These are phyloP conservation scores for Venturia aucupariae DNA, from an alignment of 2,329 filamentous ascomycete species.

Conservation along the genomic window DNA sequence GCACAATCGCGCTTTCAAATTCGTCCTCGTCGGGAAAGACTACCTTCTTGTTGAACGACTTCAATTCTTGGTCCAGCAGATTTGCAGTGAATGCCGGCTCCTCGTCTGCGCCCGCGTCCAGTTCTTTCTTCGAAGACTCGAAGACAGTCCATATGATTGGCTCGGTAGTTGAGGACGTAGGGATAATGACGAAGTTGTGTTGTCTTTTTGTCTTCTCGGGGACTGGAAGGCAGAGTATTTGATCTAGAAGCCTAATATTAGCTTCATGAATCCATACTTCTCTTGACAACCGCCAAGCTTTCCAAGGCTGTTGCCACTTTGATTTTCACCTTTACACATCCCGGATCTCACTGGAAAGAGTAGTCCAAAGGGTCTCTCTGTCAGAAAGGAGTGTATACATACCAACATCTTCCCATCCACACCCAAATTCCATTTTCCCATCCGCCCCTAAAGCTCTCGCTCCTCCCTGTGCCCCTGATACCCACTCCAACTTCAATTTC, in stretches of 20 bases:
- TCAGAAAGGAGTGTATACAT: constrained; percentile 13
- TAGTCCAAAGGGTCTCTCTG: not conserved
- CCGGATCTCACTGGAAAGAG: not conserved
- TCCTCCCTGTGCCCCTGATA: constrained; percentile 28
- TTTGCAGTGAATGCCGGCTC: constrained; percentile 13
- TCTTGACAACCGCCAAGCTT: too few relatives aligned
- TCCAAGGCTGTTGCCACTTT: not conserved
- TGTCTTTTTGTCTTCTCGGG: constrained; percentile 56
- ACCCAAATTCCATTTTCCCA: constrained; percentile 44
- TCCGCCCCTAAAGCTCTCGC: constrained; percentile 42
- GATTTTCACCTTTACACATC: not conserved
- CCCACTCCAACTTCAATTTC: constrained; percentile 52
- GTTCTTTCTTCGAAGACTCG: constrained; percentile 40
- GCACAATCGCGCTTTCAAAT: constrained; percentile 50
- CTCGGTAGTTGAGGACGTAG: constrained; percentile 34
- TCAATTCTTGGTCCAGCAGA: constrained; percentile 40
- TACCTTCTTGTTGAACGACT: constrained; percentile 36
- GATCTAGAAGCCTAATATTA: constrained; percentile 28
- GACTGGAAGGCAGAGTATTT: constrained; percentile 52
- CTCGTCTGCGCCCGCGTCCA: constrained; percentile 30
- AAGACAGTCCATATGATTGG: constrained; percentile 52
- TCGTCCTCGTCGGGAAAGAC: constrained; percentile 46
- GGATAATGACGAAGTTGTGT: constrained; percentile 54
- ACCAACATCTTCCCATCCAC: constrained; percentile 42
- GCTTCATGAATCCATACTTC: not conserved